Percentiles rank a stretch among this genome's conserved stretches.
Conservation (phyloP, 192 early-diverging fungal species). For the Backusella tarrabulga region DNA sequence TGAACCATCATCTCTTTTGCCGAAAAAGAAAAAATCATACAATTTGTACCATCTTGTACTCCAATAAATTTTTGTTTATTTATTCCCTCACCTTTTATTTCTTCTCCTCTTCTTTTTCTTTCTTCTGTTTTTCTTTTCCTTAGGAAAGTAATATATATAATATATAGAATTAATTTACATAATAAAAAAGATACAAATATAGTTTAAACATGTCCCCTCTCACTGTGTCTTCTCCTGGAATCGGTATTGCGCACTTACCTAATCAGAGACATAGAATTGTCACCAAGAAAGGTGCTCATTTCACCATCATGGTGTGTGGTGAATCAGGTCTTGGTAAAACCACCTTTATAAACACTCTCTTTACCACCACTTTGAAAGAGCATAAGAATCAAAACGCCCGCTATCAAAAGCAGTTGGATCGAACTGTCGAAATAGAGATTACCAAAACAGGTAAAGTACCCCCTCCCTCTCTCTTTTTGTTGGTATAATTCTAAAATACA, state of each 20-base stretch:
- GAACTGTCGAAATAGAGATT: slow-evolving; percentile 97
- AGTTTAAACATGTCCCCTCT: slow-evolving; percentile 20
- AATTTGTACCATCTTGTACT: slow-evolving; percentile 5
- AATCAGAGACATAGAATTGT: slow-evolving; percentile 91
- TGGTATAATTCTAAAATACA: not conserved
- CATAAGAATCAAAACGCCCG: slow-evolving; percentile 47
- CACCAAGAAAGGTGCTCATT: slow-evolving; percentile 88
- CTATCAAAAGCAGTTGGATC: slow-evolving; percentile 87
- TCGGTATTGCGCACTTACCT: slow-evolving; percentile 95
- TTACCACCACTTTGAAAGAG: slow-evolving; percentile 66
- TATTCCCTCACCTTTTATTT: not conserved
- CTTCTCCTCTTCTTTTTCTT: not conserved
- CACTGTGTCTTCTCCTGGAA: slow-evolving; percentile 14
- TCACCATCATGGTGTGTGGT: slow-evolving; percentile 96
- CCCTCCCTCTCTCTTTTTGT: not conserved
- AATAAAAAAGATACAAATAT: not conserved
- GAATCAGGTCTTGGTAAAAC: slow-evolving; percentile 96
- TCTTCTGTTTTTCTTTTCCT: not conserved
- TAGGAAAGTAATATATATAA: not conserved
- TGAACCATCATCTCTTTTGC: slow-evolving; percentile 6
- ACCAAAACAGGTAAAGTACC: slow-evolving; percentile 79
- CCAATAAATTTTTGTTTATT: not conserved
- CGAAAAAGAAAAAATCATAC: slow-evolving; percentile 7
- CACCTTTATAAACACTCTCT: slow-evolving; percentile 97
- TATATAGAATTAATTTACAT: not conserved